These are phyloP conservation scores for Neurospora sp. DNA, from an alignment of 495 filamentous ascomycete genomes.

Conservation along the genomic window DNA sequence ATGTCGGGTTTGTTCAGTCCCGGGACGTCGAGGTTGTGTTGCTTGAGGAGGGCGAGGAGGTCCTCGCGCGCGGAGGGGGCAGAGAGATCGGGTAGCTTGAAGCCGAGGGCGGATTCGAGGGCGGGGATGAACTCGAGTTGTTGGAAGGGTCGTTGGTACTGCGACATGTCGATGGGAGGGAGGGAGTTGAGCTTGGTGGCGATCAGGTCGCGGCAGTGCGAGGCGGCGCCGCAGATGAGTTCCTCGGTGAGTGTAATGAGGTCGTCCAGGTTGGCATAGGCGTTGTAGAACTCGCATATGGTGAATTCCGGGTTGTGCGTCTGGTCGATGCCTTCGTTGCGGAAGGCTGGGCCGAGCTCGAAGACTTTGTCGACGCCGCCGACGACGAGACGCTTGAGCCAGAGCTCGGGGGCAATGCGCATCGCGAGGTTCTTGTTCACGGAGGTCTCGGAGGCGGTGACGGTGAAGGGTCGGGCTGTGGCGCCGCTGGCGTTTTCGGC, in stretches of 20 bases:
- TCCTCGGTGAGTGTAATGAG: constrained; percentile 66
- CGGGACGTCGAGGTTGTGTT: constrained; percentile 35
- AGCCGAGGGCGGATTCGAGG: constrained; percentile 55
- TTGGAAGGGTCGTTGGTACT: constrained; percentile 38
- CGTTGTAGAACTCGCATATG: constrained; percentile 91
- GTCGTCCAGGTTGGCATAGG: constrained; percentile 68
- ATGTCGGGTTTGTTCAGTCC: constrained; percentile 35
- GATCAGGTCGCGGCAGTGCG: constrained; percentile 41
- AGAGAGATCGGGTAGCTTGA: constrained; percentile 59
- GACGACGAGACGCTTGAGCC: constrained; percentile 92
- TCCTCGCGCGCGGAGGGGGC: constrained; percentile 42
- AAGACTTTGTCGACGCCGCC: constrained; percentile 89
- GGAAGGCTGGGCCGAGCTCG: constrained; percentile 83
- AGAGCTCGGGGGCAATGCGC: constrained; percentile 84
- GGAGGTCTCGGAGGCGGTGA: constrained; percentile 55
- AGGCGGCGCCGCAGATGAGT: constrained; percentile 49
- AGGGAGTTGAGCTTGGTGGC: constrained; percentile 37
- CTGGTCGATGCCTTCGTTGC: constrained; percentile 91
- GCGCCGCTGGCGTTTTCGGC: constrained; percentile 70
- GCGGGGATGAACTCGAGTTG: constrained; percentile 72
- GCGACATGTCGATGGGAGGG: constrained; percentile 36
- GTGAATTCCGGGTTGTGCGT: constrained; percentile 99
- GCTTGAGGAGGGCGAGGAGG: constrained; percentile 45
- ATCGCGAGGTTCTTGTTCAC: constrained; percentile 57
- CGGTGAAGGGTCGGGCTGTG: constrained; percentile 74